Percentiles rank a stretch among this genome's conserved stretches.
Conservation (phyloP, 768 basidiomycete genomes). For the Termitomyces sp. region DNA sequence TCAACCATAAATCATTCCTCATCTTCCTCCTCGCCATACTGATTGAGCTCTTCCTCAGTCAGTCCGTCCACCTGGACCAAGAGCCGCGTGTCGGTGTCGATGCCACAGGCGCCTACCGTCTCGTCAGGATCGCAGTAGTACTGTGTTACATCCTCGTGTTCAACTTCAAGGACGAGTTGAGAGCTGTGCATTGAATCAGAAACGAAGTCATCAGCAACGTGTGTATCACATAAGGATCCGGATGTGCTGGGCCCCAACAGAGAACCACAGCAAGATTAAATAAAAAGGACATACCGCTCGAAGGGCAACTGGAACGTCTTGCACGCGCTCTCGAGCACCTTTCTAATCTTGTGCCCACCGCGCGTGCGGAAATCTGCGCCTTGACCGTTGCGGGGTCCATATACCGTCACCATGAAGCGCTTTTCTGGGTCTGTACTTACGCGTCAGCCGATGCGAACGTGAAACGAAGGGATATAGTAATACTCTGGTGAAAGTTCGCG, state of each 20-base stretch:
- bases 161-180: slow-evolving; percentile 8
- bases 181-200: background rate
- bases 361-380: slow-evolving; percentile 37
- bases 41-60: background rate
- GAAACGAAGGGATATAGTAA: background rate
- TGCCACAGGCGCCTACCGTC: slow-evolving; percentile 10
- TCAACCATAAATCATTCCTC: background rate
- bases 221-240: background rate
- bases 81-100: background rate
- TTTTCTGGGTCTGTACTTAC: slow-evolving; percentile 5
- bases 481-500: background rate
- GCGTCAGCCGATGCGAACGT: background rate
- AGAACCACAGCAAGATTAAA: background rate
- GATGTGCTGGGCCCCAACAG: background rate
- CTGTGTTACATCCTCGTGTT: background rate
- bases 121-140: slow-evolving; percentile 10
- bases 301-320: slow-evolving; percentile 31
- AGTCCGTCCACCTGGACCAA: slow-evolving; percentile 5
- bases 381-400: slow-evolving; percentile 16
- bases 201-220: background rate
- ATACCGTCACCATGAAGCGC: slow-evolving; percentile 25
- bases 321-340: slow-evolving; percentile 36
- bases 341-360: slow-evolving; percentile 33
- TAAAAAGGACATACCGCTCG: slow-evolving; percentile 18
- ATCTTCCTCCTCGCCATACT: background rate